Conservation (phyloP, 441 rosid genomes). For the Gossypium davidsonii region DNA sequence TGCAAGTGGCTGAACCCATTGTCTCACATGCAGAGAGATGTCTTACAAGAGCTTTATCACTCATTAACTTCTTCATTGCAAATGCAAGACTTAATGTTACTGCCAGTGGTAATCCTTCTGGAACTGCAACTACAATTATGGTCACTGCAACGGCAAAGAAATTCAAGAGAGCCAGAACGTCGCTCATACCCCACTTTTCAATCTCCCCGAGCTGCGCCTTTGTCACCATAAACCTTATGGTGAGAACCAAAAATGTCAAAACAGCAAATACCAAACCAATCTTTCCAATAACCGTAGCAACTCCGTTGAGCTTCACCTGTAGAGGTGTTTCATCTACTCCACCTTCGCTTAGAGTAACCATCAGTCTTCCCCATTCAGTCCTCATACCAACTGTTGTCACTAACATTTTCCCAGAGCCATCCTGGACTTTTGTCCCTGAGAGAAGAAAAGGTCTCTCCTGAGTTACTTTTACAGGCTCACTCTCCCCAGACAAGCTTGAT, state of each 20-base stretch:
- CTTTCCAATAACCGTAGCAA: slow-evolving; percentile 48
- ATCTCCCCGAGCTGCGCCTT: slow-evolving; percentile 33
- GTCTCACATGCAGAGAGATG: slow-evolving; percentile 50
- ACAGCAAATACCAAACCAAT: slow-evolving; percentile 42
- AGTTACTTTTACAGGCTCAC: slow-evolving; percentile 33
- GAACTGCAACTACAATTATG: slow-evolving; percentile 46
- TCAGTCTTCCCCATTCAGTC: slow-evolving; percentile 50
- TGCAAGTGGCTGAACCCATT: slow-evolving; percentile 46
- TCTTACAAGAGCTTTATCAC: slow-evolving; percentile 44
- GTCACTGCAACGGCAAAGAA: slow-evolving; percentile 48
- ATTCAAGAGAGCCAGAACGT: slow-evolving; percentile 36
- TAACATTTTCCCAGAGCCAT: slow-evolving; percentile 42
- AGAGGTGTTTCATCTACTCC: slow-evolving; percentile 48
- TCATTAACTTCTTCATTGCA: slow-evolving; percentile 48
- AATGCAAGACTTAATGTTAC: slow-evolving; percentile 53
- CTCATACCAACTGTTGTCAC: slow-evolving; percentile 47
- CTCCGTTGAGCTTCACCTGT: slow-evolving; percentile 54
- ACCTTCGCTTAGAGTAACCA: slow-evolving; percentile 44
- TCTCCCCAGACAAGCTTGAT: slow-evolving; percentile 51
- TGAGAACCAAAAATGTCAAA: slow-evolving; percentile 37
- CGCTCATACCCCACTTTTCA: slow-evolving; percentile 29
- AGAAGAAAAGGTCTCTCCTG: slow-evolving; percentile 35
- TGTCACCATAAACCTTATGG: slow-evolving; percentile 29
- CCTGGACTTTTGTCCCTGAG: slow-evolving; percentile 48
- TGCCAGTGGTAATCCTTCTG: slow-evolving; percentile 47